Base-by-base conservation (phyloP, 2,329 filamentous ascomycete species). In the Aureobasidium uvarum region DNA sequence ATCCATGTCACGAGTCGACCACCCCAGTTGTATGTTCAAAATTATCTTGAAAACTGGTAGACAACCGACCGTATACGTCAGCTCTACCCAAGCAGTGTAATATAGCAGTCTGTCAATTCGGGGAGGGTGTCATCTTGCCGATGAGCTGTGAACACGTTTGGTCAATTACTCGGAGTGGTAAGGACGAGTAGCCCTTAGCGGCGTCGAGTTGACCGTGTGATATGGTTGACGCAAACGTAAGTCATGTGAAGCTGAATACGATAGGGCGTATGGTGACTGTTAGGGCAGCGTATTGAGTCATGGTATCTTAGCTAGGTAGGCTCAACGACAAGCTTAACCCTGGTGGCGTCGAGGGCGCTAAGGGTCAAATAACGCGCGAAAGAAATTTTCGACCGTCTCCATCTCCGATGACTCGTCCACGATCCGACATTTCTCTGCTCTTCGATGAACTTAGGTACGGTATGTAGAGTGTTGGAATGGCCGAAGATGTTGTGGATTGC, bases 241-340 rank as follows among this genome's bases (percentile, higher is more conserved):
- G 38, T 56, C 36, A 56, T 16, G 38, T 41, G 20, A 14, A n/a
- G 36, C n/a, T 18, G n/a, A 11, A 10, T 18, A 20, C 10, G 13
- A n/a, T 52, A 28, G 16, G 50, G 8, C 28, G 6, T 18, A 10
- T 8, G 36, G 11, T 7, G 13, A 28, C 8, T n/a, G 33, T 20
- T 41, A 55, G 38, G 23, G 36, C 36, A 56, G 33, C 2, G 38
- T n/a, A 23, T 43, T 2, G 36, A 56, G 52, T 56, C 52, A 41
- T 18, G 52, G 13, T 25, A 16, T 18, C 36, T 56, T n/a, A 20
- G 36, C 25, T 43, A 56, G 38, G 6, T 43, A 56, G 38, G 11
- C 38, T 43, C 38, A 56, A 56, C 54, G 31, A 56, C 25, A 43
- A 43, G 54, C 54, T 56, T 43, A 43, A 56, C 36, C 23, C 16